Evolutionary conservation across 441 rosid genomes (phyloP).

Genomic region (Populus hybrid): DNA sequence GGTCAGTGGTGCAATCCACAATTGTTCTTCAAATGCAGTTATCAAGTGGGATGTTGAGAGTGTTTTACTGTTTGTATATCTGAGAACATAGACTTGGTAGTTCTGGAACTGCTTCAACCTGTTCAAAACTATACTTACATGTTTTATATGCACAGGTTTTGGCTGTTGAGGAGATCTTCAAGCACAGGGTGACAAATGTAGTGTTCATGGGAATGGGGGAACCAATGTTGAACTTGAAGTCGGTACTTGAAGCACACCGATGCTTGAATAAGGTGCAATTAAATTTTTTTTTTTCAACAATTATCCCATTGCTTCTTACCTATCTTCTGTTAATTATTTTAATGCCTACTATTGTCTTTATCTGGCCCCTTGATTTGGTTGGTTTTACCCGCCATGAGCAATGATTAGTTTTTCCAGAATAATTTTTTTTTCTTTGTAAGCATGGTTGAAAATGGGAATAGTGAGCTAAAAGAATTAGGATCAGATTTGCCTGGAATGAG

Average conservation of each 20-base stretch:
- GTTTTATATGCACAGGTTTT: slow-evolving; percentile 47
- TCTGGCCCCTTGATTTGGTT: neutral
- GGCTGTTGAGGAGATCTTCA: slow-evolving; percentile 87
- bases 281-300: slow-evolving; percentile 3
- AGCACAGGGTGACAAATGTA: slow-evolving; percentile 91
- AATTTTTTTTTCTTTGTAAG: neutral
- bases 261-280: slow-evolving; percentile 80
- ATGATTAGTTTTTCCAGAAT: neutral
- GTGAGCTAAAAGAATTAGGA: neutral
- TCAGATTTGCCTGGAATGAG: neutral
- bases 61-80: neutral
- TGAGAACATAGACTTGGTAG: neutral
- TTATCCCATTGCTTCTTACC: neutral
- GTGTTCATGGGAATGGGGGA: slow-evolving; percentile 99
- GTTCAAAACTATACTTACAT: neutral
- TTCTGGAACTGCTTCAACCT: neutral
- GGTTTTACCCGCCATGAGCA: neutral
- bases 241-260: slow-evolving; percentile 85
- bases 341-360: neutral
- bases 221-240: slow-evolving; percentile 89
- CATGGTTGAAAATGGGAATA: neutral
- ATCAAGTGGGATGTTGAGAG: neutral
- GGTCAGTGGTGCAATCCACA: slow-evolving; percentile 35
- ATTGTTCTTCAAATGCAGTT: neutral
- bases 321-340: neutral